phyloP scores from a whole-genome alignment of 257 asterid genomes.

The Cynanchum wilfordii region DNA sequence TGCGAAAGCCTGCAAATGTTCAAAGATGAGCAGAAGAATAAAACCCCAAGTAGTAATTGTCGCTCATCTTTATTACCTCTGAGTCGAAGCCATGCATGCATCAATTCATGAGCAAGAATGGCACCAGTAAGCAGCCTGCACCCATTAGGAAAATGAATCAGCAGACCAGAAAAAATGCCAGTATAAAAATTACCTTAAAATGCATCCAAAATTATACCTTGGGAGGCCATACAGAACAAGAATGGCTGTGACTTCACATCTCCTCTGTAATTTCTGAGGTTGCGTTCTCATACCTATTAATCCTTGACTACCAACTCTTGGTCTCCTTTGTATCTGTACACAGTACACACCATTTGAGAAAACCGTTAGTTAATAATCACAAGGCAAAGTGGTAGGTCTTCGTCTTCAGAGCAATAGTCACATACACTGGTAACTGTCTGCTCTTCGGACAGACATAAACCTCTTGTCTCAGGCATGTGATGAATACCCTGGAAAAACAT shows the following conservation, averaged over 20 bases:
- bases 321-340: slow-evolving; percentile 73
- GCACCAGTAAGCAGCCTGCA: slow-evolving; percentile 93
- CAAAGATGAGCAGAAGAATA: neutral
- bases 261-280: slow-evolving; percentile 74
- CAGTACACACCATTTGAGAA: neutral
- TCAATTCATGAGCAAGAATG: slow-evolving; percentile 91
- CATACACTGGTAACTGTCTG: slow-evolving; percentile 92
- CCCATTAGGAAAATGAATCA: slow-evolving; percentile 15
- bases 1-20: slow-evolving; percentile 51
- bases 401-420: slow-evolving; percentile 1
- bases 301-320: slow-evolving; percentile 73
- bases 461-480: slow-evolving; percentile 99
- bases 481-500: slow-evolving; percentile 64
- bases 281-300: slow-evolving; percentile 79
- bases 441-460: slow-evolving; percentile 96
- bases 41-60: neutral
- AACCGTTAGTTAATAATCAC: neutral
- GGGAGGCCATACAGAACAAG: slow-evolving; percentile 94
- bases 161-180: too few relatives aligned
- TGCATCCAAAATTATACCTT: slow-evolving; percentile 39
- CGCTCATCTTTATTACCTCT: slow-evolving; percentile 47
- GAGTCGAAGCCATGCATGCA: slow-evolving; percentile 98
- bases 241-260: slow-evolving; percentile 94
- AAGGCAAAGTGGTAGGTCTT: neutral
- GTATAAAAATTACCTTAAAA: too few relatives aligned